These are phyloP conservation scores for Leccinellum rugosiceps DNA, from an alignment of 768 basidiomycete genomes.

Conservation along the genomic window DNA sequence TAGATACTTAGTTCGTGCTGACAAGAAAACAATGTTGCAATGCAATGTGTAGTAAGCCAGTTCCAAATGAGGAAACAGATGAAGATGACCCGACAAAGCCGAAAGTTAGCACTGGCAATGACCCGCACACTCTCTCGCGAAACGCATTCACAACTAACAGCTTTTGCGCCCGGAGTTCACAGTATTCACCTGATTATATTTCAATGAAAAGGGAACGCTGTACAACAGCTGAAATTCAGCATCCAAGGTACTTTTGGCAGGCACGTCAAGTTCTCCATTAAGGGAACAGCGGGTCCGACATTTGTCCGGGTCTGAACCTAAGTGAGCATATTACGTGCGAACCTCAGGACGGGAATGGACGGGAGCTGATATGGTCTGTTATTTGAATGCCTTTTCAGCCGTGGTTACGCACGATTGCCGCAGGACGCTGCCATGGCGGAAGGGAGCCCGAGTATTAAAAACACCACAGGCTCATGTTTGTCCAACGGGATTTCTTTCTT, in stretches of 20 bases:
- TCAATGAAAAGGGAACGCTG: not conserved
- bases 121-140: not conserved
- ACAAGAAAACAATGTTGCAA: not conserved
- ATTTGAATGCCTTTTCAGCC: not conserved
- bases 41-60: not conserved
- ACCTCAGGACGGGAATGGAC: not conserved
- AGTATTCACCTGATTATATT: not conserved
- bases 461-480: not conserved
- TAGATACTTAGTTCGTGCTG: too few relatives aligned
- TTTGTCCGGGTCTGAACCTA: not conserved
- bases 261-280: not conserved
- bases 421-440: not conserved
- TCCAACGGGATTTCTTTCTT: not conserved
- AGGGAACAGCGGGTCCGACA: not conserved
- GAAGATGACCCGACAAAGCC: not conserved
- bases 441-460: not conserved
- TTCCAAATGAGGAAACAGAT: not conserved
- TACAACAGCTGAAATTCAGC: not conserved
- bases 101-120: too few relatives aligned
- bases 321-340: not conserved
- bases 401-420: not conserved
- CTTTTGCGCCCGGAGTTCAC: not conserved
- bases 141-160: not conserved
- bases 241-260: not conserved
- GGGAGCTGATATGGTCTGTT: not conserved